Base-by-base conservation (phyloP, 306 rosid genomes). In the Cicer arietinum region DNA sequence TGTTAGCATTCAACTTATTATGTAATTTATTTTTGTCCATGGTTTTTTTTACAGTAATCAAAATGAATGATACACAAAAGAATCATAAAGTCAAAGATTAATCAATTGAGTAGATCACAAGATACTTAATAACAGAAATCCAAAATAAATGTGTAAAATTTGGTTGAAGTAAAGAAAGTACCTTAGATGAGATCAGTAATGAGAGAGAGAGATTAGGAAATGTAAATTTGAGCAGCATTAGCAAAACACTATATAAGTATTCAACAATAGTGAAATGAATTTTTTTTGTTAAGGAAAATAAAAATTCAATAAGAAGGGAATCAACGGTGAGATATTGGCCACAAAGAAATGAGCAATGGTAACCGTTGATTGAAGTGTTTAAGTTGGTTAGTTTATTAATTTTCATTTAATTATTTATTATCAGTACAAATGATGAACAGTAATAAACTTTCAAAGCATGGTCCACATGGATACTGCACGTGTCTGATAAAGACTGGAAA, bases 151-250 rank as follows among this genome's bases (percentile, higher is more conserved):
- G 18, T 25, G 25, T 17, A 3, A 18, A 56, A 52, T 50, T 64
- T 48, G 69, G 3, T 18, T 22, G 22, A 72, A 53, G 47, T 11
- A 37, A 17, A 50, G 61, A 61, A 40, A 81, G 74, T 81, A 81
- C 84, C 84, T 81, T 67, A 54, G 56, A 81, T 54, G 51, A 63
- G 42, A 81, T 61, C 16, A 45, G 73, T 45, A 81, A 81, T 69
- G 48, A 74, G 47, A 43, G 20, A 65, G 11, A 46, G 14, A 35
- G 13, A 37, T 14, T 14, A 18, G 17, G 10, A 14, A 73, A 4
- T 35, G 70, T 54, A 57, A 79, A 57, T 53, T 42, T 6, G 30
- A 58, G 30, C n/a, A 71, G 6, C 48, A 22, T 22, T 1, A 1
- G 2, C 3, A 35, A 4, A 35, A 17, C 9, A 10, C 6, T 22